Conservation (phyloP, 192 early-diverging fungal genomes). For the Coemansia erecta region DNA sequence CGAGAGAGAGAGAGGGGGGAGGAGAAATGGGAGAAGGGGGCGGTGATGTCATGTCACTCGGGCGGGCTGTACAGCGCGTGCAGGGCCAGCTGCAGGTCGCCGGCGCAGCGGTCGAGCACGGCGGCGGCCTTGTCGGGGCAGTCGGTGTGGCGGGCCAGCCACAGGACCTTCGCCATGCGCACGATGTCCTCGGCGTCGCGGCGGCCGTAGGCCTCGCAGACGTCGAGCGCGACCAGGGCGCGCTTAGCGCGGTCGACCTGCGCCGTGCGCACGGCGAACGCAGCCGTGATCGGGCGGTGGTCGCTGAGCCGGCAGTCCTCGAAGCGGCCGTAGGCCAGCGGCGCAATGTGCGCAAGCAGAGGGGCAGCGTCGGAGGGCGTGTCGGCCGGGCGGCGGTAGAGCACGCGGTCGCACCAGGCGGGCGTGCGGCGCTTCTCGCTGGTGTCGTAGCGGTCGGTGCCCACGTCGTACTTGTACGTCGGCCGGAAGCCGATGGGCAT, state of each 20-base stretch:
- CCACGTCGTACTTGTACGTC: constrained; percentile 96
- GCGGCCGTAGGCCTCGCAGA: constrained; percentile 51
- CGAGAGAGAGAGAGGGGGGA: neutral
- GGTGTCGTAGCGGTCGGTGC: constrained; percentile 81
- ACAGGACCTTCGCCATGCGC: constrained; percentile 30
- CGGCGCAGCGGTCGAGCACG: constrained; percentile 19
- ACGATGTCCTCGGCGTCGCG: constrained; percentile 41
- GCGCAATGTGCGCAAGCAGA: constrained; percentile 14
- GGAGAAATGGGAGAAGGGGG: neutral
- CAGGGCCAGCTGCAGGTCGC: constrained; percentile 26
- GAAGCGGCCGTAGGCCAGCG: constrained; percentile 61
- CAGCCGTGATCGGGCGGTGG: constrained; percentile 79
- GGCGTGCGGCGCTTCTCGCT: constrained; percentile 93
- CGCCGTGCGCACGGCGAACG: constrained; percentile 64
- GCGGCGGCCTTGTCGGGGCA: constrained; percentile 18
- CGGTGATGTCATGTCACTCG: neutral
- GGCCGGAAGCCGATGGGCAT: constrained; percentile 79
- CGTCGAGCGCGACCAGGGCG: constrained; percentile 49
- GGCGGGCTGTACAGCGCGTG: constrained; percentile 2
- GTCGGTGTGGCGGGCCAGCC: constrained; percentile 33
- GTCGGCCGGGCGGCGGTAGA: constrained; percentile 19
- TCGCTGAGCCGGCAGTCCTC: constrained; percentile 72
- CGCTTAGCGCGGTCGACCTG: constrained; percentile 55
- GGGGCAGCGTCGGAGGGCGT: neutral
- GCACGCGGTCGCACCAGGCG: constrained; percentile 94